Percentiles rank a stretch among this genome's conserved stretches.
phyloP scores from a whole-genome alignment of 2,329 filamentous ascomycete genomes.

The Chrysoporthe austroafricana region DNA sequence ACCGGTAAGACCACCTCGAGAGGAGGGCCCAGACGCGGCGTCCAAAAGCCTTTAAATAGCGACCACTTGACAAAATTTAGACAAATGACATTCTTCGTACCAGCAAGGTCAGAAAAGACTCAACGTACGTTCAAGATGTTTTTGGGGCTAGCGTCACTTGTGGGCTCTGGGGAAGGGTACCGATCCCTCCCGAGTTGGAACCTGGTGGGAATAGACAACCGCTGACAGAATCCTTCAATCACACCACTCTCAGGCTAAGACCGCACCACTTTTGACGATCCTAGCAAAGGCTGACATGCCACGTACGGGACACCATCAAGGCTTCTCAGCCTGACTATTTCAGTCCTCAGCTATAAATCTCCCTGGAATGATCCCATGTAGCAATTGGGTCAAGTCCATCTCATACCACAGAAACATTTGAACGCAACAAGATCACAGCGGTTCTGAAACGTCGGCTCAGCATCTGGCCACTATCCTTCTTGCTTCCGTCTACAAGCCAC shows the following conservation, averaged over 20 bases:
- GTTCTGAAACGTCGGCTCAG: neutral
- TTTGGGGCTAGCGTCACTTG: slow-evolving; percentile 16
- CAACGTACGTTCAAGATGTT: slow-evolving; percentile 21
- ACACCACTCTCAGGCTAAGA: slow-evolving; percentile 24
- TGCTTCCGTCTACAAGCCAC: neutral
- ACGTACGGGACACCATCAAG: slow-evolving; percentile 1
- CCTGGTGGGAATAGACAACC: slow-evolving; percentile 18
- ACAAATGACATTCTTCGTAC: slow-evolving; percentile 15
- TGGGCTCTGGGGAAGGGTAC: slow-evolving; percentile 7
- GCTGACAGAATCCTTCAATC: slow-evolving; percentile 24
- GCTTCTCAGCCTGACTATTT: neutral
- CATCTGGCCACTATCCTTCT: neutral
- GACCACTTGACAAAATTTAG: neutral
- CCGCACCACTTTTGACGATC: slow-evolving; percentile 14
- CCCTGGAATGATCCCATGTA: slow-evolving; percentile 1
- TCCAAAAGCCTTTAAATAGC: neutral
- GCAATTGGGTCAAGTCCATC: neutral
- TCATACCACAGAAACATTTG: neutral
- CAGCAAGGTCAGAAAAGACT: neutral
- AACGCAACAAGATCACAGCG: neutral
- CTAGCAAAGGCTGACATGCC: slow-evolving; percentile 14
- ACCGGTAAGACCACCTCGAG: neutral
- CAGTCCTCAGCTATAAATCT: slow-evolving; percentile 17
- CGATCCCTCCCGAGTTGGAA: slow-evolving; percentile 11
- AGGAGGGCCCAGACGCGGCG: neutral